Percentiles rank a stretch among this genome's conserved stretches.
These are phyloP conservation scores for Terana coerulea DNA, from an alignment of 768 basidiomycete genomes.

Conservation along the genomic window DNA sequence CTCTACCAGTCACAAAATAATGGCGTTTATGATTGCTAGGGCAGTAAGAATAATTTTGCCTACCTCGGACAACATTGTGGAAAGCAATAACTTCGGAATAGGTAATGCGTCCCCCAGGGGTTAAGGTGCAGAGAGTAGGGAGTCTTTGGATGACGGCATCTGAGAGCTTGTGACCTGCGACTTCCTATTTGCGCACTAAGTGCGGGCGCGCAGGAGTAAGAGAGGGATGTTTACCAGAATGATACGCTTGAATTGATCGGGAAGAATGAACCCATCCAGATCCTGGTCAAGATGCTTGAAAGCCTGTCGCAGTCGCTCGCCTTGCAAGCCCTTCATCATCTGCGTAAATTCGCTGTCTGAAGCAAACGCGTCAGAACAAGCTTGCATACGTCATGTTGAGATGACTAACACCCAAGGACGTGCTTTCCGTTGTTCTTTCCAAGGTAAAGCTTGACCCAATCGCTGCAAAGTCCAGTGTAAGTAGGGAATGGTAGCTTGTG, in stretches of 20 bases:
- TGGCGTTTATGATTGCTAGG: background rate
- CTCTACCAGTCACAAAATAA: conserved; percentile 40
- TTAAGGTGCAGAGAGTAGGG: conserved; percentile 87
- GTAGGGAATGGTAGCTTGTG: background rate
- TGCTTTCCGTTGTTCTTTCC: conserved; percentile 90
- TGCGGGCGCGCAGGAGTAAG: background rate
- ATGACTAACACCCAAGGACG: conserved; percentile 80
- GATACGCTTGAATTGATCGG: conserved; percentile 93
- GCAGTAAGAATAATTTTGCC: conserved; percentile 22
- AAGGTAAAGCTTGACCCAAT: conserved; percentile 95
- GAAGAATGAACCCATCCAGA: conserved; percentile 89
- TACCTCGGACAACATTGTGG: conserved; percentile 92
- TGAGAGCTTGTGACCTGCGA: conserved; percentile 96
- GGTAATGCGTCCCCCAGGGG: conserved; percentile 85
- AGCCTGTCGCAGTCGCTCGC: conserved; percentile 93
- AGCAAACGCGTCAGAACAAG: conserved; percentile 12
- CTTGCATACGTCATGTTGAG: background rate
- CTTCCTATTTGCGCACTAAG: too few relatives aligned
- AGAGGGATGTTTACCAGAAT: conserved; percentile 56
- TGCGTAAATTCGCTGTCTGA: conserved; percentile 96
- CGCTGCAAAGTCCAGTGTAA: conserved; percentile 37
- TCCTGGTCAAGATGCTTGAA: conserved; percentile 90
- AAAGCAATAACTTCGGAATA: conserved; percentile 97
- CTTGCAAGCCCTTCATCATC: conserved; percentile 97
- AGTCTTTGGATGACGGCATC: conserved; percentile 89